Conservation (phyloP, 2,329 filamentous ascomycete genomes). For the Blastomyces gilchristii region DNA sequence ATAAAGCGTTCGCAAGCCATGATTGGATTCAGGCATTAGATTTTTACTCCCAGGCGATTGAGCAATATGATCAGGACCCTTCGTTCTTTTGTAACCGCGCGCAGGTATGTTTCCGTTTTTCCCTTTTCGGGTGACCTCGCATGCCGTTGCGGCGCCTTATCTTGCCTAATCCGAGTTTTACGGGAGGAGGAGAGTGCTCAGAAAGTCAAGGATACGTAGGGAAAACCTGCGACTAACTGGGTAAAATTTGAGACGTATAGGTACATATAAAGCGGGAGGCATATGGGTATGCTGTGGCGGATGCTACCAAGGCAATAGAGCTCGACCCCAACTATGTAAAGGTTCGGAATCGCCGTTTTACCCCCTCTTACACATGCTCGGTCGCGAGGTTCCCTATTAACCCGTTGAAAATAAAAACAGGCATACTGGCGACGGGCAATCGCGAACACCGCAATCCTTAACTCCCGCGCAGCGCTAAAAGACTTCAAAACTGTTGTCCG, state of each 20-base stretch:
- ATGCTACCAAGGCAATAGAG: constrained; percentile 85
- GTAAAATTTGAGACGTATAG: constrained; percentile 36
- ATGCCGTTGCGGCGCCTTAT: not conserved
- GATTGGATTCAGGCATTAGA: constrained; percentile 78
- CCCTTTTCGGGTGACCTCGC: not conserved
- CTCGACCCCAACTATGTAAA: constrained; percentile 82
- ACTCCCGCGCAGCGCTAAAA: constrained; percentile 74
- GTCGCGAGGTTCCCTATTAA: not conserved
- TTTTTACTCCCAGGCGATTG: constrained; percentile 79
- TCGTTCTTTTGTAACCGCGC: constrained; percentile 92
- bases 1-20: constrained; percentile 79
- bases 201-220: not conserved
- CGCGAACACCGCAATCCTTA: constrained; percentile 81
- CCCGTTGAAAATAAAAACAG: constrained; percentile 34
- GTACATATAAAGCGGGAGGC: constrained; percentile 92
- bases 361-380: not conserved
- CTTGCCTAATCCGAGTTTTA: not conserved
- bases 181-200: not conserved
- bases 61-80: constrained; percentile 68
- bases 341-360: constrained; percentile 41
- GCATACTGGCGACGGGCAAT: constrained; percentile 91
- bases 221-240: constrained; percentile 4
- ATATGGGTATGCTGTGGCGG: constrained; percentile 83
- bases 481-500: constrained; percentile 88
- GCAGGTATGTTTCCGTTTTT: constrained; percentile 52